Base-by-base conservation (phyloP, 2,329 filamentous ascomycete genomes). In the Bipolaris zeicola region DNA sequence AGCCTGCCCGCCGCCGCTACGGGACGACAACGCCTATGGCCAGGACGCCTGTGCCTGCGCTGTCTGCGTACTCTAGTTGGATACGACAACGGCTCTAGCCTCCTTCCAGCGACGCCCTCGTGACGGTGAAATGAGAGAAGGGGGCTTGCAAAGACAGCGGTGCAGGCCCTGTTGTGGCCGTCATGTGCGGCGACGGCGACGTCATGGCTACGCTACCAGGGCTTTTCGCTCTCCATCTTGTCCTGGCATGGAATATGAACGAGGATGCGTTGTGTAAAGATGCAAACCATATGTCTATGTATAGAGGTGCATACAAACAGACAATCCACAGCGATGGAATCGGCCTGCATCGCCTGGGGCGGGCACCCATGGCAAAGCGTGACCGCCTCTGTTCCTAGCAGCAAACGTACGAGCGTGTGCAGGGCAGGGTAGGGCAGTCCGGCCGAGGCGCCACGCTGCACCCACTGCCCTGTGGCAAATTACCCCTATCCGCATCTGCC, bases 381-480 rank as follows among this genome's bases (percentile, higher is more conserved):
- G 48, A 50, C 48, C 48, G 48, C 48, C 39, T 31, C 14, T n/a
- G 37, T 7, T 28, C 5, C 8, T 24, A 22, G 52, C 49, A 44
- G 52, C 49, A 44, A 53, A 53, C 54, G 54, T 53, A 24, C 44
- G 47, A 46, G 47, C 34, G 33, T 34, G 33, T 28, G 47, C 45
- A 43, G 47, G 31, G 31, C 49, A 57, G 49, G 20, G 47, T 41
- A 43, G 47, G 31, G 31, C 49, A 57, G 49, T 47, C 22, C 43
- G 50, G 34, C 54, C 43, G 50, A 53, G 38, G 36, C 28, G 39
- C 41, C 54, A 31, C 50, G 31, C 24, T 38, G 37, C 49, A 47
- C 37, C 49, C 42, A 52, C 53, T 31, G 34, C 7, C 28, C n/a
- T 48, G 54, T 57, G 54, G 54, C 54, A 57, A 57, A 53, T 53